phyloP scores from a whole-genome alignment of 192 early-diverging fungal genomes.

The Phycomyces nitens region DNA sequence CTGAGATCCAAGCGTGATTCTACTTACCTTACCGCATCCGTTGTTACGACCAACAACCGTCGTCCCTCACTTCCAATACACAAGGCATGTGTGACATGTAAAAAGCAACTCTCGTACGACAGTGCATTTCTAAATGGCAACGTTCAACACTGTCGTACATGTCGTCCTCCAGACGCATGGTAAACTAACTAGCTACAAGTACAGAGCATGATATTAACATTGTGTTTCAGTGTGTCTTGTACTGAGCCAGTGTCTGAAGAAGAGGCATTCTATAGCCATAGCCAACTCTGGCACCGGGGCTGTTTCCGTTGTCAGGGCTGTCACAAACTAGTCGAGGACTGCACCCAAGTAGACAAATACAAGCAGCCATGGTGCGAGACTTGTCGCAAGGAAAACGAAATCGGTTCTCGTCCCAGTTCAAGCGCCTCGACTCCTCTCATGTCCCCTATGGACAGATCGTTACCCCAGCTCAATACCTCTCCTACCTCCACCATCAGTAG shows the following conservation, averaged over 20 bases:
- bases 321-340: neutral
- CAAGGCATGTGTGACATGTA: neutral
- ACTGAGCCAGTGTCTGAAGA: slow-evolving; percentile 35
- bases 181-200: neutral
- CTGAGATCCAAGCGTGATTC: slow-evolving; percentile 3
- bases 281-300: slow-evolving; percentile 3
- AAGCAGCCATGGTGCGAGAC: neutral
- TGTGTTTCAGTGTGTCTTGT: slow-evolving; percentile 23
- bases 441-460: neutral
- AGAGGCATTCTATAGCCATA: slow-evolving; percentile 3
- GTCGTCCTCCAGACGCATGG: slow-evolving; percentile 9
- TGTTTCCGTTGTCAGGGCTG: slow-evolving; percentile 4
- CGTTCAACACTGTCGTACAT: neutral
- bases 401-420: neutral
- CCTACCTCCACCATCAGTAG: neutral
- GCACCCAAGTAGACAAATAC: neutral
- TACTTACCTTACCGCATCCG: slow-evolving; percentile 1
- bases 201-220: neutral
- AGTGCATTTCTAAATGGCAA: neutral
- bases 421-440: neutral
- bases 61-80: neutral
- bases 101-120: neutral
- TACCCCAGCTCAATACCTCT: neutral
- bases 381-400: neutral
- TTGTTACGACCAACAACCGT: neutral